Evolutionary conservation across 306 rosid genomes (phyloP).

Genomic region (Parietaria judaica): DNA sequence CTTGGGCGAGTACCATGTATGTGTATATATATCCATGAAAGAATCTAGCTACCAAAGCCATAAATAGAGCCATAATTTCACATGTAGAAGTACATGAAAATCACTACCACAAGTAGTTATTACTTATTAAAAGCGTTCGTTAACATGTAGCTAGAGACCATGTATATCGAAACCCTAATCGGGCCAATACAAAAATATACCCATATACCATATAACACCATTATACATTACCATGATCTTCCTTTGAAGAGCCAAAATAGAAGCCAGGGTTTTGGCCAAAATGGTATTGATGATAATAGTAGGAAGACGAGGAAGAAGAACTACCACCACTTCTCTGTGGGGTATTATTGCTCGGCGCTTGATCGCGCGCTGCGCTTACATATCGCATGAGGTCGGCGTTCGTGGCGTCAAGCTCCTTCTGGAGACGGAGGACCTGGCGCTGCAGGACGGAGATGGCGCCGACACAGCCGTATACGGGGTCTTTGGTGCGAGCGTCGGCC

Average conservation of each 20-base stretch:
- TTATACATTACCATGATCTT: slow-evolving; percentile 19
- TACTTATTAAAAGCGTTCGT: too few species aligned
- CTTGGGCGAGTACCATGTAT: background rate
- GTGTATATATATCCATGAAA: too few species aligned
- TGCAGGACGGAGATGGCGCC: slow-evolving; percentile 83
- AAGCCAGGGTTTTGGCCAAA: slow-evolving; percentile 32
- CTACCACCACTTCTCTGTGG: too few species aligned
- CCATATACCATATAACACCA: too few species aligned
- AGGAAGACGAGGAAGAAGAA: too few species aligned
- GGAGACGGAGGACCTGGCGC: slow-evolving; percentile 63
- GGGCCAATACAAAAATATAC: too few species aligned
- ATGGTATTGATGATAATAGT: slow-evolving; percentile 1
- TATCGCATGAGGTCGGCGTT: slow-evolving; percentile 62
- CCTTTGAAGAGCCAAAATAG: slow-evolving; percentile 30
- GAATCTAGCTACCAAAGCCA: too few species aligned
- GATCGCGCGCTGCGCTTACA: slow-evolving; percentile 10
- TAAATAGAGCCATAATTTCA: too few species aligned
- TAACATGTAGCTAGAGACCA: too few species aligned
- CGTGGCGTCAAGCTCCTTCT: slow-evolving; percentile 77
- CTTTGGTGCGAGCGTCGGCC: slow-evolving; percentile 86
- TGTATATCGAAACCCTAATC: background rate
- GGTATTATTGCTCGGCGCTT: too few species aligned
- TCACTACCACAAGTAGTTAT: too few species aligned
- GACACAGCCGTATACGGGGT: slow-evolving; percentile 90
- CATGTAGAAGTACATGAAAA: too few species aligned